Evolutionary conservation across 805 yeast species (phyloP).

Genomic region (Kodamaea hsintzibuensis): DNA sequence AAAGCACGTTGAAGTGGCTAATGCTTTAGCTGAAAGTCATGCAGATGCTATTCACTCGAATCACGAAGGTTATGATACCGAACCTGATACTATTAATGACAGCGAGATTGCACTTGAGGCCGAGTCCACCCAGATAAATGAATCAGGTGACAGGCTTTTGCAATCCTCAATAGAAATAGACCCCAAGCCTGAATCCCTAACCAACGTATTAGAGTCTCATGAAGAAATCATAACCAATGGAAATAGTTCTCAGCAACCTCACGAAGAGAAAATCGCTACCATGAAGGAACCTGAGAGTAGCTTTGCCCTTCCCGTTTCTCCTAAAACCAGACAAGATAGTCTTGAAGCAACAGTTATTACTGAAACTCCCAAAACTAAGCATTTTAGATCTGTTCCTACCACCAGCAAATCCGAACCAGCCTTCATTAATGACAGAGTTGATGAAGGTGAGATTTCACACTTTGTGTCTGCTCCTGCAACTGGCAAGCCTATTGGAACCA

Average conservation of each 20-base stretch:
- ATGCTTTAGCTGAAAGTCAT: neutral
- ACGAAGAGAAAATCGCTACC: neutral
- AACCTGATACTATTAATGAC: neutral
- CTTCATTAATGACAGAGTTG: neutral
- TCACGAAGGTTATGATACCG: neutral
- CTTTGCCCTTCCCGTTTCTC: neutral
- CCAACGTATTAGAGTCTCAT: neutral
- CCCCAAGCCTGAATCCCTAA: neutral
- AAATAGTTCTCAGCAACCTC: neutral
- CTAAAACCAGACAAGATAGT: neutral
- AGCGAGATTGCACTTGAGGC: neutral
- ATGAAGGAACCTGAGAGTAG: neutral
- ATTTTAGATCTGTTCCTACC: neutral
- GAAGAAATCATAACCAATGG: neutral
- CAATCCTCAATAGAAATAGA: neutral
- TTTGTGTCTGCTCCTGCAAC: neutral
- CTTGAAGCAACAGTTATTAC: neutral
- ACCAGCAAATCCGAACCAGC: neutral
- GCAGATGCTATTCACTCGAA: neutral
- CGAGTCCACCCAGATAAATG: neutral
- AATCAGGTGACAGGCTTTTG: neutral
- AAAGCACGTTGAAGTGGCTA: neutral
- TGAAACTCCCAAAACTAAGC: neutral
- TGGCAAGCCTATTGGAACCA: neutral
- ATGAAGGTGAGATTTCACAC: neutral